These are phyloP conservation scores for Austroboletus festivus DNA, from an alignment of 768 basidiomycete genomes.

Conservation along the genomic window DNA sequence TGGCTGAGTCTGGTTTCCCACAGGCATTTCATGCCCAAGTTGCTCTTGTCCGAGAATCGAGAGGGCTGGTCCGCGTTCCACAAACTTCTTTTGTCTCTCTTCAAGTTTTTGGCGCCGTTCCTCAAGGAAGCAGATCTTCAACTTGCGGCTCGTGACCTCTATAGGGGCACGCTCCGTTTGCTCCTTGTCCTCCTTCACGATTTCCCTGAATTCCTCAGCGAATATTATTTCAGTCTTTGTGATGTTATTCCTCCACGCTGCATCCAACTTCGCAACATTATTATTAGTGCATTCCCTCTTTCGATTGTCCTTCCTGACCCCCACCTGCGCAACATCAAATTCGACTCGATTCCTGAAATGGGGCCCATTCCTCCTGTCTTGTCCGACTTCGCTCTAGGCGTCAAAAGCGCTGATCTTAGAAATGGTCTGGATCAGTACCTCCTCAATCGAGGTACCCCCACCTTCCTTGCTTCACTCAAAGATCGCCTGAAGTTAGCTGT, in stretches of 20 bases:
- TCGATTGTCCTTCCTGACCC: slow-evolving; percentile 81
- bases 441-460: slow-evolving; percentile 66
- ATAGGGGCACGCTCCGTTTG: slow-evolving; percentile 85
- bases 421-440: slow-evolving; percentile 82
- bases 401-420: slow-evolving; percentile 80
- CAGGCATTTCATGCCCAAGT: slow-evolving; percentile 94
- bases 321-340: slow-evolving; percentile 68
- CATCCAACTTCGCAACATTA: slow-evolving; percentile 94
- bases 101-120: slow-evolving; percentile 94
- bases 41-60: slow-evolving; percentile 81
- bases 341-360: slow-evolving; percentile 83
- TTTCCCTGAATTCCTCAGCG: slow-evolving; percentile 97
- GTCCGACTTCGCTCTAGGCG: slow-evolving; percentile 83
- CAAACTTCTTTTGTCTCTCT: slow-evolving; percentile 86
- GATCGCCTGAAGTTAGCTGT: slow-evolving; percentile 63
- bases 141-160: slow-evolving; percentile 78
- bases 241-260: slow-evolving; percentile 91
- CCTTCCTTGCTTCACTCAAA: slow-evolving; percentile 74
- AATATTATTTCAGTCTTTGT: slow-evolving; percentile 94
- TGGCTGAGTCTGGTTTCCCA: slow-evolving; percentile 98
- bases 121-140: slow-evolving; percentile 79
- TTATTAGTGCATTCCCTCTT: slow-evolving; percentile 92
- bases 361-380: slow-evolving; percentile 87
- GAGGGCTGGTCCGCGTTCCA: slow-evolving; percentile 98
- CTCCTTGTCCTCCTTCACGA: slow-evolving; percentile 96